A percentile compares a stretch with the other conserved stretches of the same genome.
Evolutionary conservation across 2,329 filamentous ascomycete genomes (phyloP).

Genomic region (Xylariaceae sp.): DNA sequence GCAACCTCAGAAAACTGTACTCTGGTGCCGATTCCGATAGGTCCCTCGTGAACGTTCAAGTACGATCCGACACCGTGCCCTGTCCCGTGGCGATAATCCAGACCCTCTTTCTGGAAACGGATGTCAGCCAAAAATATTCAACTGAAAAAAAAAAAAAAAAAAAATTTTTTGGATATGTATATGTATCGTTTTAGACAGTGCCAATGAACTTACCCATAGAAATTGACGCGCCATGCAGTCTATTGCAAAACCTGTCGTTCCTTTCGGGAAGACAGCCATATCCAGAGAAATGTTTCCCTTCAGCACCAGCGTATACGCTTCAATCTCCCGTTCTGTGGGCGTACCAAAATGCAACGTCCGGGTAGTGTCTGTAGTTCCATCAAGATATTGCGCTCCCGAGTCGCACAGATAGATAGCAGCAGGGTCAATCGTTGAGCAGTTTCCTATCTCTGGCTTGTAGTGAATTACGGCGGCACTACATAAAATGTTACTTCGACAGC

Average conservation of each 20-base stretch:
- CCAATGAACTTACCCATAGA: slow-evolving; percentile 72
- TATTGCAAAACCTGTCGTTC: slow-evolving; percentile 90
- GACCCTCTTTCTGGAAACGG: slow-evolving; percentile 64
- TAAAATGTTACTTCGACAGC: too few relatives aligned
- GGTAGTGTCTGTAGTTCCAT: slow-evolving; percentile 96
- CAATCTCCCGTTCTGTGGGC: slow-evolving; percentile 81
- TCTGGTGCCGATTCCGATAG: slow-evolving; percentile 92
- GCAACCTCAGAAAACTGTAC: slow-evolving; percentile 91
- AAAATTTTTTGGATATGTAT: too few relatives aligned
- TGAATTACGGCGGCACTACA: slow-evolving; percentile 91
- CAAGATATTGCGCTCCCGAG: slow-evolving; percentile 93
- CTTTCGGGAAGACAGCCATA: slow-evolving; percentile 87
- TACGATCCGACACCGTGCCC: slow-evolving; percentile 95
- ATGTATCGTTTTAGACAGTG: too few relatives aligned
- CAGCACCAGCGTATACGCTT: slow-evolving; percentile 90
- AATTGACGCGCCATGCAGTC: slow-evolving; percentile 89
- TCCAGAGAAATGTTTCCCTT: slow-evolving; percentile 94
- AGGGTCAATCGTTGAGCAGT: slow-evolving; percentile 83
- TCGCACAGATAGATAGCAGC: slow-evolving; percentile 91
- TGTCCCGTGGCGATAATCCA: slow-evolving; percentile 96
- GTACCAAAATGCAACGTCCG: slow-evolving; percentile 90
- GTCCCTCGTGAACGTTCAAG: slow-evolving; percentile 96
- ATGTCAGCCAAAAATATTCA: neutral
- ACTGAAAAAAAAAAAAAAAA: too few relatives aligned
- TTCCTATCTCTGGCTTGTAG: slow-evolving; percentile 85